Base-by-base conservation (phyloP, 306 rosid species). In the Castanopsis chinensis region DNA sequence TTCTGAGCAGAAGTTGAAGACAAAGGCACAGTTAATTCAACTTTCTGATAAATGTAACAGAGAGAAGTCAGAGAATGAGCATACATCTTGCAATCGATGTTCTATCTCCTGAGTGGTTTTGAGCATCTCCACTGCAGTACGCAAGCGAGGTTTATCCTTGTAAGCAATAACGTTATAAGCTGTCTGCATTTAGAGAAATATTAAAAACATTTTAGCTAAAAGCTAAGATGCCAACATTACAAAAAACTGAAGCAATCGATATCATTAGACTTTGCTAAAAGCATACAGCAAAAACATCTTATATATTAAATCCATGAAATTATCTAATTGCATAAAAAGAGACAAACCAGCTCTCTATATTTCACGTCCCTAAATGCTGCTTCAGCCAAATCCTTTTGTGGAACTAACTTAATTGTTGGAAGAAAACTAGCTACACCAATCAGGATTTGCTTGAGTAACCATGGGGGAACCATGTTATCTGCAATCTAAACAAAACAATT, bases 401-500 rank as follows among this genome's bases (percentile, higher is more conserved):
- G 99, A 83, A 95, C 99, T 72, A 95, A 75, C 89, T 95, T 93
- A 72, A 70, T 35, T 90, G 79, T 93, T 17, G 99, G 99, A 84
- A 95, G 83, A 83, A 95, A 70, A 20, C 79, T 83, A 18, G 99
- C 81, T 72, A 88, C 23, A 20, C 83, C 90, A 79, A 87, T 95
- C 79, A 95, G 79, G 74, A 93, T n/a, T 41, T 83, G 83, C 37
- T 73, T 75, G 60, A 95, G 69, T 74, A 83, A 65, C 89, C 86
- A 83, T 49, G 99, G 92, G 18, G 98, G 98, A 84, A 83, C 86
- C 93, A 95, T 89, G 81, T 90, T 87, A 79, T 93, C 99, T 78
- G 99, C 92, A 88, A 95, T 93, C 98, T 94, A 82, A 77, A 84
- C 76, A 73, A 6, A 78, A 65, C 56, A 45, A n/a, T 56, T 80